These are phyloP conservation scores for Russula griseocarnosa DNA, from an alignment of 768 basidiomycete genomes.

Conservation along the genomic window DNA sequence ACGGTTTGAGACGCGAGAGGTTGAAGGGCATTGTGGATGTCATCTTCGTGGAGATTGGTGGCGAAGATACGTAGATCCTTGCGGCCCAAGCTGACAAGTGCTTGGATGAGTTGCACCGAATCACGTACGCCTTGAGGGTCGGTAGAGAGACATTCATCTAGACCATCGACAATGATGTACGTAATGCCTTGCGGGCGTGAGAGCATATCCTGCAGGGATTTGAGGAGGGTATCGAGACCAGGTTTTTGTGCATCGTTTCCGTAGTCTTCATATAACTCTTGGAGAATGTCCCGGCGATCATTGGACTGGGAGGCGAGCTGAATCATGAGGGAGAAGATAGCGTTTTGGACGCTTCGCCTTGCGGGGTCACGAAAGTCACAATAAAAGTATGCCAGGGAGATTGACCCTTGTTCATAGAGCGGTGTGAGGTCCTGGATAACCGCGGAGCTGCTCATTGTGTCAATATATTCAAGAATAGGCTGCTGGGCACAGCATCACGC, in stretches of 20 bases:
- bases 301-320: conserved; percentile 26
- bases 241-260: conserved; percentile 10
- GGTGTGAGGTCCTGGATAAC: conserved; percentile 15
- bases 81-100: conserved; percentile 4
- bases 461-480: neutral
- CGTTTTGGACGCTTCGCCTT: conserved; percentile 18
- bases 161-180: conserved; percentile 30
- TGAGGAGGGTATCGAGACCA: conserved; percentile 10
- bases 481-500: neutral
- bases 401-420: conserved; percentile 1
- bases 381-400: conserved; percentile 30
- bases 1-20: conserved; percentile 10
- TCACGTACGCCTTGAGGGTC: conserved; percentile 12
- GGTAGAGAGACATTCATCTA: conserved; percentile 29
- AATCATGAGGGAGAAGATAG: conserved; percentile 29
- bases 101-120: conserved; percentile 12
- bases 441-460: conserved; percentile 12
- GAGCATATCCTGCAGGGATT: conserved; percentile 23
- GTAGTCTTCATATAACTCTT: neutral
- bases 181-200: conserved; percentile 6
- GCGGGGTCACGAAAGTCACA: conserved; percentile 29
- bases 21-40: conserved; percentile 8
- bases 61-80: conserved; percentile 17
- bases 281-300: conserved; percentile 4
- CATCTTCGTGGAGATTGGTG: conserved; percentile 8